A percentile compares a stretch with the other conserved stretches of the same genome.
Conservation (phyloP, 306 rosid species). For the Lupinus albus region DNA sequence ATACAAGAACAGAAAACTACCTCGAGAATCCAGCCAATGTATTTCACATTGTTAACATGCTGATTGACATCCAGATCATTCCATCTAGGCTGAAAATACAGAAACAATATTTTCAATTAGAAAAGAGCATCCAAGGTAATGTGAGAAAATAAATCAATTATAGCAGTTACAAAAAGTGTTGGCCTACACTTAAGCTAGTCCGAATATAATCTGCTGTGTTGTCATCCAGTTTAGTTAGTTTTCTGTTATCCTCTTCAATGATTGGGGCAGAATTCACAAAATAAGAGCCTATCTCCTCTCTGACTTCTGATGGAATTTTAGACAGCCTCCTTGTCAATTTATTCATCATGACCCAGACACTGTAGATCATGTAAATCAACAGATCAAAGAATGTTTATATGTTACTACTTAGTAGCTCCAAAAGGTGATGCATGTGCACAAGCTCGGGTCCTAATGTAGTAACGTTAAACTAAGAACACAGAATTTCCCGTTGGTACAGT, state of each 20-base stretch:
- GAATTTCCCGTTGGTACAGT: background rate
- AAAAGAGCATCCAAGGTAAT: slow-evolving; percentile 17
- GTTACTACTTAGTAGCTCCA: slow-evolving; percentile 19
- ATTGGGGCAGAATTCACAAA: slow-evolving; percentile 72
- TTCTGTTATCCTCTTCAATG: slow-evolving; percentile 89
- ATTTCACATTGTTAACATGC: slow-evolving; percentile 99
- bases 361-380: slow-evolving; percentile 48
- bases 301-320: slow-evolving; percentile 88
- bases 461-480: slow-evolving; percentile 1
- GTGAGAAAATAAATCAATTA: slow-evolving; percentile 16
- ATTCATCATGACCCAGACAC: slow-evolving; percentile 99
- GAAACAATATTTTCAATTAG: slow-evolving; percentile 19
- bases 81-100: slow-evolving; percentile 85
- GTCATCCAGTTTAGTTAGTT: slow-evolving; percentile 79
- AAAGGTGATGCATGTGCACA: background rate
- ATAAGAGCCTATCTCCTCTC: slow-evolving; percentile 84
- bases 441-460: slow-evolving; percentile 10
- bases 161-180: slow-evolving; percentile 24
- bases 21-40: slow-evolving; percentile 99
- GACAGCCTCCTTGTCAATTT: slow-evolving; percentile 88
- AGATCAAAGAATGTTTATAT: slow-evolving; percentile 24
- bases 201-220: slow-evolving; percentile 66
- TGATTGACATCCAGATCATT: slow-evolving; percentile 89
- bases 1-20: slow-evolving; percentile 48
- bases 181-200: slow-evolving; percentile 74